Base-by-base conservation (phyloP, 148 eudicot genomes). In the Silene latifolia region DNA sequence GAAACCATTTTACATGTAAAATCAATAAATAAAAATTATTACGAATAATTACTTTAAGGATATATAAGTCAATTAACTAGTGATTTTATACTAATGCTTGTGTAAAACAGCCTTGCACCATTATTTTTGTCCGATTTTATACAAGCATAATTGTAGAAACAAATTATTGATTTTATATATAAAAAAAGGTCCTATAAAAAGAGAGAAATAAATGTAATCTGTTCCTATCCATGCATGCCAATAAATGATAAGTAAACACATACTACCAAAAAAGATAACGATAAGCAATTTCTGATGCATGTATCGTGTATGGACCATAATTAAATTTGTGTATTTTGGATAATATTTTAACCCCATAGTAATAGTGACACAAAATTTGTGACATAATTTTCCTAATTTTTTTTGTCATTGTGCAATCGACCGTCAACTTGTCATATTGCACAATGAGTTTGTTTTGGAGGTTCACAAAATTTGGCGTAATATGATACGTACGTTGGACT, bases 291-390 rank as follows among this genome's bases (percentile, higher is more conserved):
- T 59, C 5, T 71, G 3, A 20, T 67, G 56, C 54, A 67, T 42
- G 54, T 46, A 67, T 67, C 29, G 46, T 42, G 54, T 67, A 67
- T 67, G 54, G 51, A 67, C 71, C 56, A 67, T 67, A 67, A 15
- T 32, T 32, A 67, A 42, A 27, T 27, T 44, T 44, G 19, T 15
- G 0, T 8, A 42, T 42, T 67, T 32, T 19, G 8, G 39, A 44
- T 23, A 69, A 47, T 48, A 69, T 46, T 21, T 24, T 0, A 18
- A 25, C 59, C 58, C 32, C 51, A 69, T 47, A 70, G n/a, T 62
- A 63, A 24, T 20, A 9, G 13, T 8, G 13, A 2, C 23, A 63
- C 11, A 67, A 66, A 66, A n/a, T 24, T 35, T 24, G 23, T 53
- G 54, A 67, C 54, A 24, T 15, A 67, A 67, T n/a, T 27, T 63